These are phyloP conservation scores for Gyromitra esculenta DNA, from an alignment of 2,329 filamentous ascomycete genomes.

Conservation along the genomic window DNA sequence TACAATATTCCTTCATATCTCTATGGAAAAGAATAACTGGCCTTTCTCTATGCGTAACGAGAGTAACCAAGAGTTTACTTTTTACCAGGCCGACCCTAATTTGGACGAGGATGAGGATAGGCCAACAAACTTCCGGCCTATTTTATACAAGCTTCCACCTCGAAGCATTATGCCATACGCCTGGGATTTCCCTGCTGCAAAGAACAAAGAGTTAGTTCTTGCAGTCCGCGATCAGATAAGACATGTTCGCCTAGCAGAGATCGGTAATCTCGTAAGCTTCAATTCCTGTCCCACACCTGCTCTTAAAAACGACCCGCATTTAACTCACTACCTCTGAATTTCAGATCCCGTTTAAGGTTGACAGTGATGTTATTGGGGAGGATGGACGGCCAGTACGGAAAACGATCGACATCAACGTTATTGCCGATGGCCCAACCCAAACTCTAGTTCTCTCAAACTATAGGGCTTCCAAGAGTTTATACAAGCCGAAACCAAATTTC, in stretches of 20 bases:
- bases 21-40: constrained; percentile 92
- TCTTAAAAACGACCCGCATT: neutral
- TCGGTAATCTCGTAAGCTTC: constrained; percentile 81
- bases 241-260: constrained; percentile 93
- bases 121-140: constrained; percentile 82
- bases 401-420: constrained; percentile 96
- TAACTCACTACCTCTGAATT: neutral
- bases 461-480: constrained; percentile 90
- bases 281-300: neutral
- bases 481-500: constrained; percentile 71
- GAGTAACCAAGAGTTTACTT: constrained; percentile 94
- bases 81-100: constrained; percentile 93
- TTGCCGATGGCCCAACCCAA: constrained; percentile 93
- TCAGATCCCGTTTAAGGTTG: constrained; percentile 79
- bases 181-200: constrained; percentile 98
- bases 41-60: constrained; percentile 99
- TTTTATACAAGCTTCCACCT: constrained; percentile 89
- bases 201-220: constrained; percentile 91
- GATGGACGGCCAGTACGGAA: constrained; percentile 70
- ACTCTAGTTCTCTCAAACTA: constrained; percentile 94
- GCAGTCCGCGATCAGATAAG: constrained; percentile 80
- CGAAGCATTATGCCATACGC: constrained; percentile 99
- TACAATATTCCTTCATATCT: constrained; percentile 91
- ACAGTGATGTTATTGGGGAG: constrained; percentile 67
- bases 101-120: constrained; percentile 87